Evolutionary conservation across 805 yeast genomes (phyloP).

Genomic region (Hanseniaspora lindneri): DNA sequence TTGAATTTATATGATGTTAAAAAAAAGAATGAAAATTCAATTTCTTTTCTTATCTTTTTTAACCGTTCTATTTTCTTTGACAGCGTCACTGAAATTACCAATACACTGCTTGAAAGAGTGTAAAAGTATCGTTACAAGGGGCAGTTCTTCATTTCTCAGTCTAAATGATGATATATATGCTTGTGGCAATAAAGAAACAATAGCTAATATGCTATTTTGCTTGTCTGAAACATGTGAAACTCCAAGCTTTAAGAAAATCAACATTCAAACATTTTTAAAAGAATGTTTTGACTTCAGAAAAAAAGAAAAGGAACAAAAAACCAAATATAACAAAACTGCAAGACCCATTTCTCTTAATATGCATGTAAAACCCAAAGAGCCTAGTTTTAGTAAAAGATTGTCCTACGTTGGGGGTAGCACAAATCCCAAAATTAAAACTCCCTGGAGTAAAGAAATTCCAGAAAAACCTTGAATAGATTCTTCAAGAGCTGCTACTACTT

Average conservation of each 20-base stretch:
- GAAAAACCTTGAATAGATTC: too few relatives aligned
- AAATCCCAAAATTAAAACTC: not conserved
- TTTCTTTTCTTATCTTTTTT: too few relatives aligned
- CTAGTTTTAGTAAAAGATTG: not conserved
- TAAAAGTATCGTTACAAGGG: too few relatives aligned
- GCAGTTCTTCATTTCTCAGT: too few relatives aligned
- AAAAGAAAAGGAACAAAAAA: not conserved
- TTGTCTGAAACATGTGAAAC: constrained; percentile 12
- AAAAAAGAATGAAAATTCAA: too few relatives aligned
- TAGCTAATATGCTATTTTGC: not conserved
- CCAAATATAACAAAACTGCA: not conserved
- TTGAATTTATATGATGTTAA: too few relatives aligned
- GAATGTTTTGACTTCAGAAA: not conserved
- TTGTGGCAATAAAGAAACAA: not conserved
- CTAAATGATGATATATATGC: too few relatives aligned
- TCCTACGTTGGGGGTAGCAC: not conserved
- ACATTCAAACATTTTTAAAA: not conserved
- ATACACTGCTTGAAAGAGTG: constrained; percentile 10
- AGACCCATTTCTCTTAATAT: not conserved
- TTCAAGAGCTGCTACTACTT: too few relatives aligned
- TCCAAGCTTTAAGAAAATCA: constrained; percentile 4
- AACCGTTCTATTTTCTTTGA: too few relatives aligned
- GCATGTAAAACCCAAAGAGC: not conserved
- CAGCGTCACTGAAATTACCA: constrained; percentile 13
- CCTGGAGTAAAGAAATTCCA: too few relatives aligned